Percentiles rank a stretch among this genome's conserved stretches.
Evolutionary conservation across 345 rosid species (phyloP).

Genomic region (Adansonia digitata): DNA sequence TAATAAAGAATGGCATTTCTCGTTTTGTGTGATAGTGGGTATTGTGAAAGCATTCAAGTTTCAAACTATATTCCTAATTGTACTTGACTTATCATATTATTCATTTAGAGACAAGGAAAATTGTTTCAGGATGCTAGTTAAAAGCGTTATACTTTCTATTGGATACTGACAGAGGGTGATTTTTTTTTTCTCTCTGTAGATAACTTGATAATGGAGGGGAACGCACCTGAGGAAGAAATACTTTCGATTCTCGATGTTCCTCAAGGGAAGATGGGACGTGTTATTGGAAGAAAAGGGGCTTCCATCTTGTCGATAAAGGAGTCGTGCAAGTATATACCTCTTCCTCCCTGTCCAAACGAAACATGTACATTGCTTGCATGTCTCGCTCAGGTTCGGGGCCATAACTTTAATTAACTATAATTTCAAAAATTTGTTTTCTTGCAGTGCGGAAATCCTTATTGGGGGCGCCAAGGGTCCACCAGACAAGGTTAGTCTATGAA

Average conservation of each 20-base stretch:
- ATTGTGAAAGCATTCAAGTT: neutral
- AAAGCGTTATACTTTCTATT: neutral
- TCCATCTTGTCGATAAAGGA: constrained; percentile 72
- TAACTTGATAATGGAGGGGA: constrained; percentile 34
- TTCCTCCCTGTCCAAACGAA: neutral
- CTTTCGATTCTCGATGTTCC: constrained; percentile 85
- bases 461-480: constrained; percentile 93
- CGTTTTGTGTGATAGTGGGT: too few species aligned
- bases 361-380: neutral
- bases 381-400: neutral
- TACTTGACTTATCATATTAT: neutral
- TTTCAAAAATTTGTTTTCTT: constrained; percentile 12
- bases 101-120: neutral
- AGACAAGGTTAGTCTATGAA: constrained; percentile 59
- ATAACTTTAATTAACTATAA: constrained; percentile 1
- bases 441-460: constrained; percentile 78
- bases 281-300: constrained; percentile 86
- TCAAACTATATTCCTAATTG: neutral
- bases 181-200: constrained; percentile 41
- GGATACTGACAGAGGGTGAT: neutral
- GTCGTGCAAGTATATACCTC: constrained; percentile 64
- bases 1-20: too few species aligned
- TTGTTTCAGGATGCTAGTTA: neutral
- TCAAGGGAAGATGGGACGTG: constrained; percentile 81
- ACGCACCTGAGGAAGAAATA: constrained; percentile 63